Percentiles rank a stretch among this genome's conserved stretches.
These are phyloP conservation scores for Coix lacrymajobi DNA, from an alignment of 176 grass and related monocot genomes.

Conservation along the genomic window DNA sequence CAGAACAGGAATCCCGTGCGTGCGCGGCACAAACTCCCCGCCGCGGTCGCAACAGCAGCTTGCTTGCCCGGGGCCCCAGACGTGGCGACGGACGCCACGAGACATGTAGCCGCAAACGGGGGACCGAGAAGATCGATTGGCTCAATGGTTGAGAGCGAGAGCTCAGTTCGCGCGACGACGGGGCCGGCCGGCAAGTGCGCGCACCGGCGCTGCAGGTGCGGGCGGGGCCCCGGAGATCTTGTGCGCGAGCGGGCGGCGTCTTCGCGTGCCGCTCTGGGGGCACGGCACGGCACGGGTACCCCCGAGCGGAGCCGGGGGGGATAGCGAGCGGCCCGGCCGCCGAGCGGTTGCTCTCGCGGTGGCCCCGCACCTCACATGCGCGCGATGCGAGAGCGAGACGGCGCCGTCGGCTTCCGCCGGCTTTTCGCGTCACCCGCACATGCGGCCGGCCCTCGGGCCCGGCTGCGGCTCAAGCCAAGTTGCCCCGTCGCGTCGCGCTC, in stretches of 20 bases:
- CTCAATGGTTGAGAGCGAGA: too few relatives aligned
- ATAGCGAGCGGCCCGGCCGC: not conserved
- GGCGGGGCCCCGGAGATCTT: not conserved
- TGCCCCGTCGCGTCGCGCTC: not conserved
- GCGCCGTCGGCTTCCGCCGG: conserved; percentile 13
- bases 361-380: not conserved
- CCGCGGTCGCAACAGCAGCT: not conserved
- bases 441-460: not conserved
- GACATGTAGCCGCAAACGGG: too few relatives aligned
- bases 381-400: not conserved
- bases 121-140: too few relatives aligned
- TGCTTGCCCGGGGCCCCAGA: not conserved
- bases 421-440: not conserved
- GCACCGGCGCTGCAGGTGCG: too few relatives aligned
- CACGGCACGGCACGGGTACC: too few relatives aligned
- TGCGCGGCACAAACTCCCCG: not conserved
- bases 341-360: not conserved
- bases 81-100: not conserved
- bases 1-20: not conserved
- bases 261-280: too few relatives aligned
- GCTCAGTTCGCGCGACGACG: not conserved
- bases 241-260: not conserved
- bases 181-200: not conserved
- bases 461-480: not conserved
- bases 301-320: too few relatives aligned